Conservation (phyloP, 2,329 filamentous ascomycete species). For the Fonsecaea multimorphosa region DNA sequence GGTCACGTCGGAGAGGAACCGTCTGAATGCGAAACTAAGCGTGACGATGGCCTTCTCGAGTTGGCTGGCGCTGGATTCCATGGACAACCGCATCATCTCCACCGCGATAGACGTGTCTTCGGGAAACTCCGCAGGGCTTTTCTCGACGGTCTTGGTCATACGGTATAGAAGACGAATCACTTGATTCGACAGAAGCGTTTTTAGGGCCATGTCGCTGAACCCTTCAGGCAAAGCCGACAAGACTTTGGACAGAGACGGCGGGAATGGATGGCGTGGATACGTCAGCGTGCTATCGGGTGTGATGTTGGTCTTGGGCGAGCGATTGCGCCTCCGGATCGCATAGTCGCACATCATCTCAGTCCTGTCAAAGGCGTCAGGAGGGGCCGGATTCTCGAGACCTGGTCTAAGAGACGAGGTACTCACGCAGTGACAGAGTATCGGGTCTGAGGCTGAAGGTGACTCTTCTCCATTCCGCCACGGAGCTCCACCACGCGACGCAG, state of each 20-base stretch:
- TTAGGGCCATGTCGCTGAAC: constrained; percentile 25
- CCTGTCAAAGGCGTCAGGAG: neutral
- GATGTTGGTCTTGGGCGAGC: constrained; percentile 18
- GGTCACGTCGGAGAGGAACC: constrained; percentile 5
- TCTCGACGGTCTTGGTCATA: constrained; percentile 5
- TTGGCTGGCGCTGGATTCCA: neutral
- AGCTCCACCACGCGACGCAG: constrained; percentile 19
- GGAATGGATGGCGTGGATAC: constrained; percentile 28
- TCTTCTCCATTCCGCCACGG: constrained; percentile 12
- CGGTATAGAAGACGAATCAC: constrained; percentile 24
- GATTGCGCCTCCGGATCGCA: constrained; percentile 9
- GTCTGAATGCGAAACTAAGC: constrained; percentile 10
- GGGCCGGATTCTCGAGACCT: neutral
- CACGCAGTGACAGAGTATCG: constrained; percentile 20
- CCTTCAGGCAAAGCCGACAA: constrained; percentile 21
- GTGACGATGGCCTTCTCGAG: constrained; percentile 12
- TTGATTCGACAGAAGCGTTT: constrained; percentile 9
- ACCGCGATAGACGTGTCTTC: constrained; percentile 15
- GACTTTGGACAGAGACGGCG: constrained; percentile 11
- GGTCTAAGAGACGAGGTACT: neutral
- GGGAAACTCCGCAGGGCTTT: constrained; percentile 8
- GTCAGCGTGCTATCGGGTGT: constrained; percentile 7
- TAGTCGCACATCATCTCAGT: constrained; percentile 25
- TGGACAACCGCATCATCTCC: constrained; percentile 21
- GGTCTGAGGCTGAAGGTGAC: constrained; percentile 12